Percentiles rank a stretch among this genome's conserved stretches.
These are phyloP conservation scores for Chlorella variabilis DNA, from an alignment of 163 green algal species.

Conservation along the genomic window DNA sequence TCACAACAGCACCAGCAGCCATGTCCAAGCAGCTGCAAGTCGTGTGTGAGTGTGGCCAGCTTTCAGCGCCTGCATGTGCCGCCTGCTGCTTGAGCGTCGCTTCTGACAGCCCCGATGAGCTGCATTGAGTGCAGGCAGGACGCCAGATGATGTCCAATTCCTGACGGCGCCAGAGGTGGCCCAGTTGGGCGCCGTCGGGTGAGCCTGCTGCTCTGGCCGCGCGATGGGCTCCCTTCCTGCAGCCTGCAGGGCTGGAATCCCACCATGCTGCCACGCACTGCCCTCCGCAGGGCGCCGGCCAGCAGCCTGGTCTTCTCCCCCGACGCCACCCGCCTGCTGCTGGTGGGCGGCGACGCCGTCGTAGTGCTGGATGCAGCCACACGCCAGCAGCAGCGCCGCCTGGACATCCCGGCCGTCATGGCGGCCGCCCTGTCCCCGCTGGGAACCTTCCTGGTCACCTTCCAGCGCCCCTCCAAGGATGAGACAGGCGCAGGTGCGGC, in stretches of 20 bases:
- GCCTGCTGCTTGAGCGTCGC: neutral
- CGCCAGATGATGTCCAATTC: slow-evolving; percentile 35
- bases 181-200: neutral
- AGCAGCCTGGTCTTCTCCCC: slow-evolving; percentile 41
- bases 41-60: neutral
- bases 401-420: slow-evolving; percentile 46
- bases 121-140: slow-evolving; percentile 26
- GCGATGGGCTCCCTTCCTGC: too few relatives aligned
- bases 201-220: too few relatives aligned
- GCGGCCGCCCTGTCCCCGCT: slow-evolving; percentile 60
- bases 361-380: slow-evolving; percentile 28
- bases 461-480: slow-evolving; percentile 58
- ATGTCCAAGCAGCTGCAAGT: neutral
- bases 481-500: slow-evolving; percentile 38
- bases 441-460: slow-evolving; percentile 62
- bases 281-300: slow-evolving; percentile 8
- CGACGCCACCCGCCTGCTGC: slow-evolving; percentile 45
- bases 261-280: too few relatives aligned
- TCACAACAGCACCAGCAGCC: too few relatives aligned
- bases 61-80: neutral
- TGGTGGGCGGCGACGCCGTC: slow-evolving; percentile 37
- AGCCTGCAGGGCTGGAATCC: too few relatives aligned
- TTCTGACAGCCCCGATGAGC: too few relatives aligned
- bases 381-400: slow-evolving; percentile 16
- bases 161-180: slow-evolving; percentile 13